Conservation (phyloP, 139 green algal species). For the Chlorella vulgaris region DNA sequence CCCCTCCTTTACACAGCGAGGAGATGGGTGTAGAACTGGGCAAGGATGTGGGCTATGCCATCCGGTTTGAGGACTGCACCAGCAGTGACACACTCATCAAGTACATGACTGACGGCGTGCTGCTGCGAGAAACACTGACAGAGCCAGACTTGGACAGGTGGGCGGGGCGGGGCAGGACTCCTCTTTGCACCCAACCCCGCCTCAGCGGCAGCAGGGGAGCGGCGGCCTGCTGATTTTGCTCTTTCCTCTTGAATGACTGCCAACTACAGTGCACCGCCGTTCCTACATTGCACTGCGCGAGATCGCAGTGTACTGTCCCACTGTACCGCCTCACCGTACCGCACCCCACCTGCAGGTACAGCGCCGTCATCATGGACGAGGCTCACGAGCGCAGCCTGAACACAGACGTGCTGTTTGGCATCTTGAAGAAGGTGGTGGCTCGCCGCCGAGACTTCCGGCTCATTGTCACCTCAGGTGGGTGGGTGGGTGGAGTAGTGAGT, state of each 20-base stretch:
- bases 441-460: constrained; percentile 92
- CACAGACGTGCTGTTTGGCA: constrained; percentile 97
- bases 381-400: constrained; percentile 95
- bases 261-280: not conserved
- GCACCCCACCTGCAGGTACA: constrained; percentile 63
- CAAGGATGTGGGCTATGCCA: constrained; percentile 89
- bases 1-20: constrained; percentile 23
- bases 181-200: not conserved
- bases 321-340: not conserved
- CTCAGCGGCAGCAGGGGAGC: too few relatives aligned
- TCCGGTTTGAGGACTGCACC: constrained; percentile 99
- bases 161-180: not conserved
- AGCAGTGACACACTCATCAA: constrained; percentile 82
- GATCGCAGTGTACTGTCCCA: not conserved
- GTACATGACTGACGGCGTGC: constrained; percentile 82
- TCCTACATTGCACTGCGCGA: not conserved
- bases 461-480: constrained; percentile 87
- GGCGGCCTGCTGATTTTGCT: too few relatives aligned
- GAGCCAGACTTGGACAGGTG: constrained; percentile 76
- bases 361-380: constrained; percentile 87
- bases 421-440: constrained; percentile 89
- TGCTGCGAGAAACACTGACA: constrained; percentile 93
- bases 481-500: not conserved
- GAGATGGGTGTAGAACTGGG: constrained; percentile 56
- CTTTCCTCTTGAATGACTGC: too few relatives aligned